Conservation (phyloP, 495 filamentous ascomycete species). For the Rusavskia elegans region DNA sequence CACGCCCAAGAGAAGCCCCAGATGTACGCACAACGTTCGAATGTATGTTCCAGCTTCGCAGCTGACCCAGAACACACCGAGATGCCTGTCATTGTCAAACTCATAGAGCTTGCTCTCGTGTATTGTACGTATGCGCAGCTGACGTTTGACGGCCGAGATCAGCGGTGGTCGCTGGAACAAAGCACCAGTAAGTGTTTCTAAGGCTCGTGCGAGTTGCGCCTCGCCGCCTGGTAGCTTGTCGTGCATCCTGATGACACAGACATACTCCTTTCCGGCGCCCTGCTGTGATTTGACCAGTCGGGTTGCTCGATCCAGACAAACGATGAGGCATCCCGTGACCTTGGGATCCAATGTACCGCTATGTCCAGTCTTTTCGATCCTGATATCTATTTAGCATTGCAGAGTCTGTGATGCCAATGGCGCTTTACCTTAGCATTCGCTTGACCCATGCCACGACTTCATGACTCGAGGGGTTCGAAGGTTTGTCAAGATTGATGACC, state of each 20-base stretch:
- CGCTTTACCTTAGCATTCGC: constrained; percentile 64
- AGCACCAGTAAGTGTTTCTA: constrained; percentile 89
- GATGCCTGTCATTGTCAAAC: constrained; percentile 92
- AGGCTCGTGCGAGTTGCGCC: constrained; percentile 71
- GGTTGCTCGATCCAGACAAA: constrained; percentile 90
- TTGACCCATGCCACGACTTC: constrained; percentile 99
- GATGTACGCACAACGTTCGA: constrained; percentile 90
- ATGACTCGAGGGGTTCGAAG: constrained; percentile 92
- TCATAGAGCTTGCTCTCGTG: constrained; percentile 89
- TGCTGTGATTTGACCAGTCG: constrained; percentile 97
- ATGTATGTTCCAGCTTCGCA: constrained; percentile 98
- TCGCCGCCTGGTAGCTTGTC: constrained; percentile 84
- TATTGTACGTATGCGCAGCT: constrained; percentile 92
- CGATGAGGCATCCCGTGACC: constrained; percentile 86
- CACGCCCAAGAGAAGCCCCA: constrained; percentile 82
- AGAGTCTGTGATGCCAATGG: neutral
- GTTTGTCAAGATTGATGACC: constrained; percentile 98
- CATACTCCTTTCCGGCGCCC: constrained; percentile 84
- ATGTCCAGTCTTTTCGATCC: constrained; percentile 93
- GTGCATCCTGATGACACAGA: constrained; percentile 79
- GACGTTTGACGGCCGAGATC: constrained; percentile 96
- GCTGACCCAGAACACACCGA: constrained; percentile 99
- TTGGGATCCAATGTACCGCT: constrained; percentile 94
- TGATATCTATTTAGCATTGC: constrained; percentile 21
- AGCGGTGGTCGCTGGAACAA: constrained; percentile 94